Conservation (phyloP, 768 basidiomycete species). For the Multifurca ochricompacta region DNA sequence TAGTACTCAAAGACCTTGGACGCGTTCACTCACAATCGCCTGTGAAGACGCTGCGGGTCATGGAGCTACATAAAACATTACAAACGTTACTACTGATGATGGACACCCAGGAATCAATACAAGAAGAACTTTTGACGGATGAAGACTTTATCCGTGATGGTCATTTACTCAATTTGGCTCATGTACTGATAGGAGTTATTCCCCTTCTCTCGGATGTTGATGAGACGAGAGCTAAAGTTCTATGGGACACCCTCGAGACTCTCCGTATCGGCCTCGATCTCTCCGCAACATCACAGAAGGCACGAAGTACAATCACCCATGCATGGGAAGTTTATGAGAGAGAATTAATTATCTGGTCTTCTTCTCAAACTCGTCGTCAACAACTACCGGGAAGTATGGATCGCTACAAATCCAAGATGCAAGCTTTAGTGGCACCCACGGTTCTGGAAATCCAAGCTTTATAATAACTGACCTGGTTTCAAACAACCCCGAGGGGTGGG, state of each 20-base stretch:
- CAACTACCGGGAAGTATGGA: background rate
- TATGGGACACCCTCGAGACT: conserved; percentile 6
- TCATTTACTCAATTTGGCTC: background rate
- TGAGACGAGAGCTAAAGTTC: background rate
- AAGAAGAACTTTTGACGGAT: background rate
- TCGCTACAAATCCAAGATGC: background rate
- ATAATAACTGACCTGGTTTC: too few species aligned
- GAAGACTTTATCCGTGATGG: conserved; percentile 1
- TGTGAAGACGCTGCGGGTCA: background rate
- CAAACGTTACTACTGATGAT: background rate
- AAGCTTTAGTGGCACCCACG: background rate
- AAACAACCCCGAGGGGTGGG: too few species aligned
- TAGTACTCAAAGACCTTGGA: conserved; percentile 3
- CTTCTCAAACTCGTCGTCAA: background rate
- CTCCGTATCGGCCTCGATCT: background rate
- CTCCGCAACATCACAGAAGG: background rate
- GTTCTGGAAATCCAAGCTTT: background rate
- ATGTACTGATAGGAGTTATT: background rate
- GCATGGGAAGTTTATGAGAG: background rate
- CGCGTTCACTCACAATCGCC: background rate
- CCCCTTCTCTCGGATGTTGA: conserved; percentile 3
- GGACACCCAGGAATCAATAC: background rate
- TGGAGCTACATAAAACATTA: background rate
- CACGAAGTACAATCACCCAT: background rate
- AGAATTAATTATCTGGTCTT: background rate